A percentile compares a stretch with the other conserved stretches of the same genome.
These are phyloP conservation scores for Moelleriella libera DNA, from an alignment of 2,329 filamentous ascomycete species.

Conservation along the genomic window DNA sequence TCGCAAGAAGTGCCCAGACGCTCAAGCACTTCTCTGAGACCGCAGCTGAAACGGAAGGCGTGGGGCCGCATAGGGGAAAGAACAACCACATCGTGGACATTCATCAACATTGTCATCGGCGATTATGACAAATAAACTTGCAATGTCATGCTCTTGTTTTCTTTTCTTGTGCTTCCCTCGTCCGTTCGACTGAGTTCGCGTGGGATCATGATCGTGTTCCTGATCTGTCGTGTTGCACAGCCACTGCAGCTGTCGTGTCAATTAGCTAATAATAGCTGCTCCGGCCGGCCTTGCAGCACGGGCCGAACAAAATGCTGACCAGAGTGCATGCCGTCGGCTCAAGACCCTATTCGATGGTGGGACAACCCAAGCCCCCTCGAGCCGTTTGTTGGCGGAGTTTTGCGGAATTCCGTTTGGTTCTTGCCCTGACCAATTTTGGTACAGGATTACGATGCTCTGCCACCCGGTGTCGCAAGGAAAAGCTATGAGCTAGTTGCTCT, in stretches of 20 bases:
- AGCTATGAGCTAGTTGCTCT: no score
- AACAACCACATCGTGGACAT: background rate
- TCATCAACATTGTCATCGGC: background rate
- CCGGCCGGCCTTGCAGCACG: background rate
- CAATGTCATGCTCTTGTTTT: no score
- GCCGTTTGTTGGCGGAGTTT: background rate
- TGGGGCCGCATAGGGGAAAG: background rate
- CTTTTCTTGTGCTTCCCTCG: no score
- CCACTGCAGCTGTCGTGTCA: background rate
- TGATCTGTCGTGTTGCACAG: background rate
- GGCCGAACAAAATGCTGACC: background rate
- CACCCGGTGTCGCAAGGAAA: no score
- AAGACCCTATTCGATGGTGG: background rate
- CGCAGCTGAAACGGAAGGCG: background rate
- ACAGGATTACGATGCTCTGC: background rate
- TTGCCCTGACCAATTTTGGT: background rate
- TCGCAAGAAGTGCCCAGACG: background rate
- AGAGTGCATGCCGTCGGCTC: no score
- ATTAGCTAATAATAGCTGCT: background rate
- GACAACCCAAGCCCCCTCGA: background rate
- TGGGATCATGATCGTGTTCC: background rate
- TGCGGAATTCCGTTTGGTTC: background rate
- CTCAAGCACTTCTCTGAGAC: constrained; percentile 1
- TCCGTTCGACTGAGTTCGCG: no score
- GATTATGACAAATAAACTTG: background rate